Conservation (phyloP, 192 early-diverging fungal genomes). For the Coemansia sp. region DNA sequence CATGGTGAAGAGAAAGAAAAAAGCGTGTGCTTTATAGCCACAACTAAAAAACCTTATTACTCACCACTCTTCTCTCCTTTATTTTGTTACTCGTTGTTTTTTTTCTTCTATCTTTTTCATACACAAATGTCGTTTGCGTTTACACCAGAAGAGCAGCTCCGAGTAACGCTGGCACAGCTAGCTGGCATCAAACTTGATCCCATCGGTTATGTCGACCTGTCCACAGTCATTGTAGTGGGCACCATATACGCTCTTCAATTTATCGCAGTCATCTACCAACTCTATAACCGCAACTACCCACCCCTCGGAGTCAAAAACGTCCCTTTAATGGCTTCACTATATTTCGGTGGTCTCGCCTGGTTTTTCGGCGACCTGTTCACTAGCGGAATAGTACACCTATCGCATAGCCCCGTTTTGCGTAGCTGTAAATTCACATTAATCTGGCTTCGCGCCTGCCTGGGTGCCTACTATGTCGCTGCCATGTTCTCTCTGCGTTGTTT, state of each 20-base stretch:
- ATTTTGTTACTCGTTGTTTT: background rate
- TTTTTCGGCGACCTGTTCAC: slow-evolving; percentile 23
- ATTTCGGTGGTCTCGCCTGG: slow-evolving; percentile 7
- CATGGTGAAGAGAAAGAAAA: background rate
- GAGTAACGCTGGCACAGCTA: slow-evolving; percentile 9
- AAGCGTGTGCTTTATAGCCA: no score
- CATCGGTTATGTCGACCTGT: slow-evolving; percentile 21
- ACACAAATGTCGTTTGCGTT: slow-evolving; percentile 16
- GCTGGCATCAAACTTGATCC: slow-evolving; percentile 19
- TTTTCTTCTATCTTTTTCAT: background rate
- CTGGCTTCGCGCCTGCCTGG: slow-evolving; percentile 16
- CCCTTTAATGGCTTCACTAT: slow-evolving; percentile 9
- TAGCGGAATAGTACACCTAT: slow-evolving; percentile 19
- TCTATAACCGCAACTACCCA: slow-evolving; percentile 19
- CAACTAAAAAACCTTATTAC: no score
- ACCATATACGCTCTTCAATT: slow-evolving; percentile 9
- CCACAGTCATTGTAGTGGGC: slow-evolving; percentile 15
- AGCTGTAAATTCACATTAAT: slow-evolving; percentile 17
- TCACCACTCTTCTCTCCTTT: background rate
- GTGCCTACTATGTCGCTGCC: slow-evolving; percentile 9
- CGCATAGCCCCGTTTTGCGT: slow-evolving; percentile 1
- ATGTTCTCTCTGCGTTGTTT: slow-evolving; percentile 19
- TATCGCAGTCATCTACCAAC: slow-evolving; percentile 18
- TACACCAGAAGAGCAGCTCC: slow-evolving; percentile 10
- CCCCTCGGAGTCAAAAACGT: slow-evolving; percentile 26